Percentiles rank a stretch among this genome's conserved stretches.
Evolutionary conservation across 441 rosid species (phyloP).

Genomic region (Croton setiger): DNA sequence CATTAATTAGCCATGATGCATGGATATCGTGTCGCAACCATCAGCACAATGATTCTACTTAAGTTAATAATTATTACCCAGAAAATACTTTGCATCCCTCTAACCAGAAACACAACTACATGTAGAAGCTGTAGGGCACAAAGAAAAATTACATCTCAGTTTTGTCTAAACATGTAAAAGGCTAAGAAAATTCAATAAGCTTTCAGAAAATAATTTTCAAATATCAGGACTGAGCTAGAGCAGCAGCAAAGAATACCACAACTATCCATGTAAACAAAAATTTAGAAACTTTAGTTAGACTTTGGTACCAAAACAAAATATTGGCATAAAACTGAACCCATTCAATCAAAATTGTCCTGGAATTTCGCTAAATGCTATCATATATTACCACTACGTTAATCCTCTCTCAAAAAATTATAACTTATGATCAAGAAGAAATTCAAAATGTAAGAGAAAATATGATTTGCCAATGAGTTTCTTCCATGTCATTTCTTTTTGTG

Average conservation of each 20-base stretch:
- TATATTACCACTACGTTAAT: neutral
- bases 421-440: neutral
- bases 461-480: neutral
- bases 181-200: neutral
- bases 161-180: neutral
- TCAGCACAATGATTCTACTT: neutral
- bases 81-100: neutral
- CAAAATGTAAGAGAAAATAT: neutral
- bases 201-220: neutral
- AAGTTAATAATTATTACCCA: neutral
- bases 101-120: too few relatives aligned
- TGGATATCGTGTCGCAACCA: neutral
- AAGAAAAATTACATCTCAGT: slow-evolving; percentile 2
- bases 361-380: too few relatives aligned
- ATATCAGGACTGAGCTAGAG: neutral
- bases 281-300: too few relatives aligned
- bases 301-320: neutral
- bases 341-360: neutral
- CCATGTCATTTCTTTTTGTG: neutral
- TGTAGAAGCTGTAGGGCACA: too few relatives aligned
- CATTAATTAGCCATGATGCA: neutral
- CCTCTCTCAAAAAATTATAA: neutral
- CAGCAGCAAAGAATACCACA: neutral
- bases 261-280: neutral
- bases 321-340: neutral